Evolutionary conservation across 164 flowering plant species (phyloP), one percentile per base, ranked within the genome.

Genomic region (Aristolochia fimbriata): DNA sequence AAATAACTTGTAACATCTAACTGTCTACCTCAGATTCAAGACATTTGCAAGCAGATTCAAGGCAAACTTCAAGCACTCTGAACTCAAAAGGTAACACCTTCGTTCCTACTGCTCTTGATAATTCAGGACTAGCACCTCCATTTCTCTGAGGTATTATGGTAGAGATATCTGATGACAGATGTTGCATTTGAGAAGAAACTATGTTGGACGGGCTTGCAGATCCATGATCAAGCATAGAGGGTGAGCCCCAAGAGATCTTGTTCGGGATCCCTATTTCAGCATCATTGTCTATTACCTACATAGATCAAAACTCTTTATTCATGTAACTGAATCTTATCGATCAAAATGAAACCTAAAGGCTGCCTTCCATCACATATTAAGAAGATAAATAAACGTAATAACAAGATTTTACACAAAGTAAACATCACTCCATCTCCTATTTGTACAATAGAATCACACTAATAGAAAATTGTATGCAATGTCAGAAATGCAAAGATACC

Each of bases 41-140:
- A 60, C 79, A 69, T 56, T 66, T 71, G 50, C 82, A 78, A 57
- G 82, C 70, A 62, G 69, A 76, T 71, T 78, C 79, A 55, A 76
- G 77, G 47, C 79, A 76, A 62, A 73, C 79, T 74, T 78, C 82
- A 47, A 78, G 79, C 21, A 76, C 76, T 65, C 64, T 67, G 57
- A 78, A 78, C 71, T 76, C 82, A 50, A 78, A 78, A 24, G 78
- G 82, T 22, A 78, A 55, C 24, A 70, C 16, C 67, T 73, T 71
- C 3, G 70, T 61, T 31, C 74, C 77, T 14, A 41, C 67, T 22
- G 59, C 57, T 57, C 46, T 45, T 45, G 41, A 24, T 13, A 23
- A 2, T 14, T 48, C 63, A n/a, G 49, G 25, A 41, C 23, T 16
- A 15, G 47, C 49, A 14, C 61, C 47, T 23, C 22, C 27, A 0